These are phyloP conservation scores for Ochetophila trinervis DNA, from an alignment of 306 rosid species.

Conservation along the genomic window DNA sequence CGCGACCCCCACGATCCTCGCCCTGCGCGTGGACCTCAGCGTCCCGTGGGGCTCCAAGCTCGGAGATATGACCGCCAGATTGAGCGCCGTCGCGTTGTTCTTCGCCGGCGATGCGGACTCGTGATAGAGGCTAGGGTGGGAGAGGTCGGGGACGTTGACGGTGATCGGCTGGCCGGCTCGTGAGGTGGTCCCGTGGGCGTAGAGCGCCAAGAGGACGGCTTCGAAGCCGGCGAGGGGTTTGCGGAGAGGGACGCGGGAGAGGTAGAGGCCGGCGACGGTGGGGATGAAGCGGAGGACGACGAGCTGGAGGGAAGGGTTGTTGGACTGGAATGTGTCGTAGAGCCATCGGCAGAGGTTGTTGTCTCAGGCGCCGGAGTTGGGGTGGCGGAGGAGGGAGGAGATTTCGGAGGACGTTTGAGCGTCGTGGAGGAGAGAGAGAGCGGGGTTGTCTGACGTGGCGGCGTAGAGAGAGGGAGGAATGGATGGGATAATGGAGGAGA, in stretches of 20 bases:
- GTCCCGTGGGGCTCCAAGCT: slow-evolving; percentile 67
- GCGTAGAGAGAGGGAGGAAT: slow-evolving; percentile 19
- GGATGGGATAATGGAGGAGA: slow-evolving; percentile 48
- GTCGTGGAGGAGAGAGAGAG: slow-evolving; percentile 49
- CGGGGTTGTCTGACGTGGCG: slow-evolving; percentile 22
- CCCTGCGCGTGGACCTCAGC: slow-evolving; percentile 61
- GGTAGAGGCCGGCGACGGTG: slow-evolving; percentile 55
- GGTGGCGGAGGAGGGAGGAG: slow-evolving; percentile 55
- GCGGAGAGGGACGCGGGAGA: slow-evolving; percentile 45
- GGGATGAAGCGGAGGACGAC: slow-evolving; percentile 72
- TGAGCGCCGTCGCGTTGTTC: slow-evolving; percentile 35
- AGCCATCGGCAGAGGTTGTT: slow-evolving; percentile 85
- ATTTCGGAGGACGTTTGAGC: slow-evolving; percentile 33
- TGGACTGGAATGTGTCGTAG: slow-evolving; percentile 76
- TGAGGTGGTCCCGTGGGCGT: slow-evolving; percentile 58
- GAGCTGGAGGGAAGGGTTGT: slow-evolving; percentile 52
- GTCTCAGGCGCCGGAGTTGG: slow-evolving; percentile 69
- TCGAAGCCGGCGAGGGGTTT: slow-evolving; percentile 75
- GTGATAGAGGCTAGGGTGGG: slow-evolving; percentile 59
- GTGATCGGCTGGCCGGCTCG: slow-evolving; percentile 54
- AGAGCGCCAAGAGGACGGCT: slow-evolving; percentile 67
- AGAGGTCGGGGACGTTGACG: slow-evolving; percentile 53
- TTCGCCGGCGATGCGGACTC: slow-evolving; percentile 32
- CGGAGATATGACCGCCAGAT: slow-evolving; percentile 42
- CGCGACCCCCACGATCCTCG: slow-evolving; percentile 58